These are phyloP conservation scores for Ceratocystis ficicola DNA, from an alignment of 2,329 filamentous ascomycete species.

Conservation along the genomic window DNA sequence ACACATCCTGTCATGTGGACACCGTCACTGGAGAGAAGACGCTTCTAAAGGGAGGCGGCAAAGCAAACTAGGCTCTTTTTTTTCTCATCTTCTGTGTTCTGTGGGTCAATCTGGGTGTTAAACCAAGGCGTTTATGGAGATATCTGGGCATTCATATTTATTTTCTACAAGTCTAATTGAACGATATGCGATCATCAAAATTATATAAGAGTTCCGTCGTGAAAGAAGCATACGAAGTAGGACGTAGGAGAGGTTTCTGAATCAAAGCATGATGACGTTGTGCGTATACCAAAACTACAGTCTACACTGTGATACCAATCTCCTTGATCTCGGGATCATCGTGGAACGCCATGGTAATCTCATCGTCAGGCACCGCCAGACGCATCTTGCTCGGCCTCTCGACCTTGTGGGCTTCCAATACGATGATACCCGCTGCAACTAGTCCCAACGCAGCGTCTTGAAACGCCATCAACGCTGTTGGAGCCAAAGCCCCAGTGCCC, in stretches of 20 bases:
- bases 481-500: constrained; percentile 19
- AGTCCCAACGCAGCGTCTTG: constrained; percentile 63
- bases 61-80: background rate
- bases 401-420: constrained; percentile 65
- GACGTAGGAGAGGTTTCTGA: no score
- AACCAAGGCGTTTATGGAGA: background rate
- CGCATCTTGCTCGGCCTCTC: constrained; percentile 81
- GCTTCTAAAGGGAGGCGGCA: constrained; percentile 15
- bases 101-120: background rate
- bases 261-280: no score
- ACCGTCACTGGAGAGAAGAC: constrained; percentile 39
- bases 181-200: background rate
- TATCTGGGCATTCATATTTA: constrained; percentile 7
- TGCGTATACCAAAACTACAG: background rate
- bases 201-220: background rate
- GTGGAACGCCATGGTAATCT: constrained; percentile 74
- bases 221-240: background rate
- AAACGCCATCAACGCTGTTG: constrained; percentile 28
- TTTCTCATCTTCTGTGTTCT: background rate
- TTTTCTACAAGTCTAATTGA: background rate
- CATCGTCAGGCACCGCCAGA: constrained; percentile 77
- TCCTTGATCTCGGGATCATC: constrained; percentile 80
- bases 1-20: constrained; percentile 89
- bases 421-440: constrained; percentile 75
- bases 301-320: constrained; percentile 47